Conservation (phyloP, 495 filamentous ascomycete species). For the Parathielavia hyrcaniae region DNA sequence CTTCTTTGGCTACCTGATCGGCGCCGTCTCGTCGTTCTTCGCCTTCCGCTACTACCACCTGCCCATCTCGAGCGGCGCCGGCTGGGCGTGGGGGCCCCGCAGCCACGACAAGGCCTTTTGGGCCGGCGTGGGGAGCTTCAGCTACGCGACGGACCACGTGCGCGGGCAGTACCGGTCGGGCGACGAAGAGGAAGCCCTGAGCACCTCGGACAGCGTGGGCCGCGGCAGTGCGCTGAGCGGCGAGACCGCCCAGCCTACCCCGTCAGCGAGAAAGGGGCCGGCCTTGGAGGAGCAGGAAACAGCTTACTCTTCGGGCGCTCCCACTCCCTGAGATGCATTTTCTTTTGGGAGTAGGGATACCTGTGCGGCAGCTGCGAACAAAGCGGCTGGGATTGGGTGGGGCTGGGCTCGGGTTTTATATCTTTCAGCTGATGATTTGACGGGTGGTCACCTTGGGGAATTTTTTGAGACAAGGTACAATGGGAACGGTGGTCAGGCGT, state of each 20-base stretch:
- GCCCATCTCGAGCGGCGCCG: conserved; percentile 55
- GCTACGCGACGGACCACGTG: conserved; percentile 39
- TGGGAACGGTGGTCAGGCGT: not conserved
- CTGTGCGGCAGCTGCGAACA: not conserved
- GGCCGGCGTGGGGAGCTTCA: conserved; percentile 54
- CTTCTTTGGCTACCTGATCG: conserved; percentile 66
- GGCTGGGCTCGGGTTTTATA: not conserved
- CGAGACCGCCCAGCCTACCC: not conserved
- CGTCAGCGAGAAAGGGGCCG: conserved; percentile 16
- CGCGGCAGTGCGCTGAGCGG: conserved; percentile 19
- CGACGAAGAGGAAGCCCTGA: conserved; percentile 34
- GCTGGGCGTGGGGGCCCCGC: conserved; percentile 52
- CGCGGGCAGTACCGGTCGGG: conserved; percentile 32
- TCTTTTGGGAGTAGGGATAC: not conserved
- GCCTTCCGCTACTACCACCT: conserved; percentile 56
- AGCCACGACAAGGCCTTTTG: conserved; percentile 52
- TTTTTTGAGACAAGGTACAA: not conserved
- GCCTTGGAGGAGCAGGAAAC: conserved; percentile 12
- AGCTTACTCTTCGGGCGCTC: conserved; percentile 12
- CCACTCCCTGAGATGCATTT: not conserved
- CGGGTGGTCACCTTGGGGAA: not conserved
- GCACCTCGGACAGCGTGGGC: conserved; percentile 10
- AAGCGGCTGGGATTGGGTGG: not conserved
- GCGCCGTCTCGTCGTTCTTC: conserved; percentile 44
- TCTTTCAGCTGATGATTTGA: not conserved